Conservation (phyloP, 2,329 filamentous ascomycete species). For the Massarina eburnea region DNA sequence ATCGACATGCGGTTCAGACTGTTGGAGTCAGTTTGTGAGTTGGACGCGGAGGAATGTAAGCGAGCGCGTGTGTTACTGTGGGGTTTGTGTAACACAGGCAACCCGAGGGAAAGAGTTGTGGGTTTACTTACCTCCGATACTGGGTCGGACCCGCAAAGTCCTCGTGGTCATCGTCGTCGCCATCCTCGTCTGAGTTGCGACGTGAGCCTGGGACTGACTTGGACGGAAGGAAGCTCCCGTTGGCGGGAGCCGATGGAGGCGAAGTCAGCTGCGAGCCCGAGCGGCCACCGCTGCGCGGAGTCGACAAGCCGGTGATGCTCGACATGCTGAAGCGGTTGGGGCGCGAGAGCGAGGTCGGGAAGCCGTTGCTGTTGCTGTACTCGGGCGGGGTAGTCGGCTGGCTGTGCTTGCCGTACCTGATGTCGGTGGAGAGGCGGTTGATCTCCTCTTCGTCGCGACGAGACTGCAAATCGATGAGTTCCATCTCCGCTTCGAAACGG, state of each 20-base stretch:
- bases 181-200: constrained; percentile 84
- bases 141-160: constrained; percentile 44
- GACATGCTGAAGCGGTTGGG: constrained; percentile 88
- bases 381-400: constrained; percentile 97
- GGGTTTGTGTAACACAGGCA: constrained; percentile 2
- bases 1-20: constrained; percentile 92
- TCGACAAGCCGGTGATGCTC: constrained; percentile 70
- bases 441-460: constrained; percentile 81
- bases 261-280: constrained; percentile 81
- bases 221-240: constrained; percentile 68
- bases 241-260: constrained; percentile 61
- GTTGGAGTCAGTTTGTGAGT: constrained; percentile 13
- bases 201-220: constrained; percentile 84
- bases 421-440: constrained; percentile 79
- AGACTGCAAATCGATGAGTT: constrained; percentile 82
- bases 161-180: constrained; percentile 83
- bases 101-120: constrained; percentile 1
- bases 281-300: constrained; percentile 69
- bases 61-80: constrained; percentile 1
- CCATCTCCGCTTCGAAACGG: constrained; percentile 89
- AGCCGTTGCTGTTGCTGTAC: constrained; percentile 76
- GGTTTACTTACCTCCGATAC: constrained; percentile 39
- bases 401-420: constrained; percentile 76
- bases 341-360: constrained; percentile 77
- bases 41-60: constrained; percentile 24